phyloP scores from a whole-genome alignment of 2,329 filamentous ascomycete genomes.

The Leptographium radiaticola region DNA sequence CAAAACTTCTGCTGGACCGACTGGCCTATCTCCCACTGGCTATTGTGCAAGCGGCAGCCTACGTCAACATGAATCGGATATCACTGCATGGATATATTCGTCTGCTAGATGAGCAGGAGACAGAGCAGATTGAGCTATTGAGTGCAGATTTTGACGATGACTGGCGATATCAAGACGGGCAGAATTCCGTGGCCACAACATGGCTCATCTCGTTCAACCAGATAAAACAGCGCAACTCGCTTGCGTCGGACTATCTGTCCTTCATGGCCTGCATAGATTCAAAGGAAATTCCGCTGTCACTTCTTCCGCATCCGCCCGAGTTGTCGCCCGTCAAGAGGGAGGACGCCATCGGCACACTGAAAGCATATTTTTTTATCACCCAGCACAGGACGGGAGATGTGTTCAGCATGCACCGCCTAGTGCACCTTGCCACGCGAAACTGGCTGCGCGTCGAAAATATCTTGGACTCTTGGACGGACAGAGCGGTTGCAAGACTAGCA shows the following conservation, averaged over 20 bases:
- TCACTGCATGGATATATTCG: conserved; percentile 1
- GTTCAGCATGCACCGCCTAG: conserved; percentile 20
- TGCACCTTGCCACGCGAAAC: conserved; percentile 17
- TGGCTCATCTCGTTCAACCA: conserved; percentile 11
- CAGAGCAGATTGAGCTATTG: conserved; percentile 5
- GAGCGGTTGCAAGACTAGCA: conserved; percentile 5
- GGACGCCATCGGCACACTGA: conserved; percentile 15
- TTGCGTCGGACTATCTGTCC: conserved; percentile 17
- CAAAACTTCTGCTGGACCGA: background rate
- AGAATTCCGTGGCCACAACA: conserved; percentile 9
- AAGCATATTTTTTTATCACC: conserved; percentile 19
- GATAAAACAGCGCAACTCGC: conserved; percentile 9
- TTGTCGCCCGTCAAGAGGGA: conserved; percentile 5
- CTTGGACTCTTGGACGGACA: background rate
- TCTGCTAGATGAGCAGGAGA: conserved; percentile 4
- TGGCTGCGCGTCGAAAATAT: conserved; percentile 12
- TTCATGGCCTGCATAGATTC: conserved; percentile 18
- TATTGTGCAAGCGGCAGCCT: conserved; percentile 7
- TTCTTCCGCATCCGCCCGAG: conserved; percentile 11
- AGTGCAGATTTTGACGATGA: conserved; percentile 9
- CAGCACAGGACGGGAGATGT: conserved; percentile 9
- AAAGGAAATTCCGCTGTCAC: conserved; percentile 17
- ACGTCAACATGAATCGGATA: conserved; percentile 3
- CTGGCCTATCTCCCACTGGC: conserved; percentile 9
- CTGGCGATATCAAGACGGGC: background rate